Conservation (phyloP, 306 rosid species). For the Arachis hypogaea region DNA sequence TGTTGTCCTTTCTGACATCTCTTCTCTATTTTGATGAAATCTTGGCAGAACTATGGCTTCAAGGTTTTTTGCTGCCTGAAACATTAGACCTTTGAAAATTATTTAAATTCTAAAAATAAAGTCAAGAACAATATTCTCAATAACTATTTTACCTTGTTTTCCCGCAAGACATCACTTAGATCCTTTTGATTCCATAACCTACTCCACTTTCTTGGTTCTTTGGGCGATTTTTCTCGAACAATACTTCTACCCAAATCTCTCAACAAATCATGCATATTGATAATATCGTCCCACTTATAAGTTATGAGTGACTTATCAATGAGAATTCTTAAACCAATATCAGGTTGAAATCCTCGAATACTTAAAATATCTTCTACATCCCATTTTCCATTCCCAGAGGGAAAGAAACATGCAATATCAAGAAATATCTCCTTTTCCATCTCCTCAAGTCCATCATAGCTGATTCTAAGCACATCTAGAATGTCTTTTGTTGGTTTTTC, state of each 20-base stretch:
- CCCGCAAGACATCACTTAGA: not conserved
- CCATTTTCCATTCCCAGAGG: rapidly evolving
- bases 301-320: constrained; percentile 29
- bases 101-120: not conserved
- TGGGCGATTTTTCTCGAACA: constrained; percentile 32
- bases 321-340: constrained; percentile 21
- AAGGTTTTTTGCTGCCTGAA: not conserved
- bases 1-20: not conserved
- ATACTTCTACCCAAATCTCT: constrained; percentile 27
- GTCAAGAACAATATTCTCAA: not conserved
- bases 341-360: constrained; percentile 20
- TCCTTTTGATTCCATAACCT: constrained; percentile 27
- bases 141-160: constrained; percentile 16
- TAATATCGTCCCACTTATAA: rapidly evolving
- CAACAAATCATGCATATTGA: constrained; percentile 10
- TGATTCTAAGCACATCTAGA: constrained; percentile 15
- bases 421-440: constrained; percentile 19
- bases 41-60: not conserved
- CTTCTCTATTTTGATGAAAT: no score
- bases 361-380: not conserved
- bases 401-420: constrained; percentile 24
- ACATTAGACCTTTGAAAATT: not conserved
- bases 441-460: constrained; percentile 9
- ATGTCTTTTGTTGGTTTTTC: not conserved
- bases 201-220: constrained; percentile 35